phyloP scores from a whole-genome alignment of 108 stramenopile species.

The Nitzschia putrida region DNA sequence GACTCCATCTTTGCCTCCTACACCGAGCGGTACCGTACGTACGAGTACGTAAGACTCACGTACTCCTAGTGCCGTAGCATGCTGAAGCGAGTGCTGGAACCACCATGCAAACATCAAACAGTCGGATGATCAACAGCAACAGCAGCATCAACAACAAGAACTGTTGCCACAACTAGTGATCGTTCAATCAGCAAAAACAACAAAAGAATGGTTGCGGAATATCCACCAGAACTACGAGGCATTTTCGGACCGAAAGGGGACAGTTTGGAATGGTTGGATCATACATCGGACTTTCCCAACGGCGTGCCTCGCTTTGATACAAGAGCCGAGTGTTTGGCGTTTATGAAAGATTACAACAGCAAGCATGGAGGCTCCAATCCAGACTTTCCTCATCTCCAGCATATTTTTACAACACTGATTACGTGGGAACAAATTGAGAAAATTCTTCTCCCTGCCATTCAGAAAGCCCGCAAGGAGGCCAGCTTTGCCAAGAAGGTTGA shows the following conservation, averaged over 20 bases:
- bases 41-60: no score
- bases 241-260: slow-evolving; percentile 84
- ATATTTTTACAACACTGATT: slow-evolving; percentile 86
- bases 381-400: slow-evolving; percentile 75
- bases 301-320: slow-evolving; percentile 83
- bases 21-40: no score
- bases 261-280: slow-evolving; percentile 77
- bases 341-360: slow-evolving; percentile 76
- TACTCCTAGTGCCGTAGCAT: no score
- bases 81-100: no score
- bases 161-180: no score
- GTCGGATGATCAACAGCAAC: no score
- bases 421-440: slow-evolving; percentile 84
- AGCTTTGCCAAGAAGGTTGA: slow-evolving; percentile 57
- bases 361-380: slow-evolving; percentile 83
- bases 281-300: slow-evolving; percentile 73
- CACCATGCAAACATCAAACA: no score
- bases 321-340: slow-evolving; percentile 62
- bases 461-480: slow-evolving; percentile 76
- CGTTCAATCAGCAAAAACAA: no score
- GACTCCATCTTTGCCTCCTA: no score
- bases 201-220: slow-evolving; percentile 9
- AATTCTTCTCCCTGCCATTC: slow-evolving; percentile 71
- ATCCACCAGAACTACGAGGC: slow-evolving; percentile 74
- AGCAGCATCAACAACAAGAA: no score